Evolutionary conservation across 176 grass and related monocot genomes (phyloP), one percentile per base, ranked within the genome.

Genomic region (Typha latifolia): DNA sequence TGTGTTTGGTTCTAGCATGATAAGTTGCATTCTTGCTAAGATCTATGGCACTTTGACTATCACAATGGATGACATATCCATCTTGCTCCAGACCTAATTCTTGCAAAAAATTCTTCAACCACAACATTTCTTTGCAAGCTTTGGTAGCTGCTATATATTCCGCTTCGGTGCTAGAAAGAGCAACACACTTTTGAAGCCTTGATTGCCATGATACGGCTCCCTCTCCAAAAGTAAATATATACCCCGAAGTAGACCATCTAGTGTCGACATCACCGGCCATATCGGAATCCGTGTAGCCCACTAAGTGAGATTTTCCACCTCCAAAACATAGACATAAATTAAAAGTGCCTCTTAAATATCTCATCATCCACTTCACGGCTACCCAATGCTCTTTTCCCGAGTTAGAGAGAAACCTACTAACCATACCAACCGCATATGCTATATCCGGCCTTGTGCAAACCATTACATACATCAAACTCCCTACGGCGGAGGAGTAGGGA

Each of bases 391-490:
- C 27, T 29, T 57, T 71, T 34, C 68, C 50, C 8, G 23, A 11
- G 24, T 71, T 71, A 16, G 68, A 71, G 22, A 71, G 63, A 24
- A 61, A 67, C 61, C 63, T 34, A 18, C 4, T 68, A 9, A 76
- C 15, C 48, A 59, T 18, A 53, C 51, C 1, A 73, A 73, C 55
- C 23, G 1, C 31, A 73, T 49, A 8, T 14, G 48, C 16, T 21
- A 67, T 67, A 49, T 67, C 8, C 47, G 4, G n/a, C 3, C 16
- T 67, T 12, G 31, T 73, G 6, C 20, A 66, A 24, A 75, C 62
- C 21, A 75, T 75, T 3, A 16, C 59, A 66, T 75, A 75, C 20
- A 75, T 75, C 20, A 75, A 37, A 75, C 18, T 66, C 12, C 72
- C 61, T 37, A 75, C 18, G 12, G 2, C 47, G 19, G 37, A 47